Percentiles rank a stretch among this genome's conserved stretches.
phyloP scores from a whole-genome alignment of 2,329 filamentous ascomycete genomes.

The Trichoderma lentiforme region DNA sequence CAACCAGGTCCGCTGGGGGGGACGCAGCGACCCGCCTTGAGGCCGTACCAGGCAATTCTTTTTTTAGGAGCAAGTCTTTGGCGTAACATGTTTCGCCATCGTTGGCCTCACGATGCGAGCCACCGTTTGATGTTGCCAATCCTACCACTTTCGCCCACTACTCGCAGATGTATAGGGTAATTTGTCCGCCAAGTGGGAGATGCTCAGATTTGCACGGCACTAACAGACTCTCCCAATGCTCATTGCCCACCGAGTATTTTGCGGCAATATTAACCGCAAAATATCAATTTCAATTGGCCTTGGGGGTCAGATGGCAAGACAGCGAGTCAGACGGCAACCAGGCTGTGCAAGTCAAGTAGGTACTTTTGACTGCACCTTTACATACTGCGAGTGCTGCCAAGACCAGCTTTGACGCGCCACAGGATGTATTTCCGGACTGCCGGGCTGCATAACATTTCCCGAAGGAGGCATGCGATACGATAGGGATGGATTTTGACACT shows the following conservation, averaged over 20 bases:
- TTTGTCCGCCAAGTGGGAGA: neutral
- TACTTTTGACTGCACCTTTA: neutral
- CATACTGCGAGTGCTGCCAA: neutral
- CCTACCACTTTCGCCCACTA: neutral
- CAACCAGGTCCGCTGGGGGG: neutral
- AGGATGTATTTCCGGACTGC: neutral
- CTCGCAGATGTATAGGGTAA: neutral
- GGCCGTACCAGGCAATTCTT: neutral
- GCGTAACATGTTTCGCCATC: neutral
- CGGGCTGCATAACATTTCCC: neutral
- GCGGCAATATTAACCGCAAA: neutral
- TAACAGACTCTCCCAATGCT: neutral
- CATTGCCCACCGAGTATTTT: neutral
- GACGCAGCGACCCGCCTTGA: neutral
- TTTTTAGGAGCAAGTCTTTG: neutral
- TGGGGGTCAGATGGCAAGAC: neutral
- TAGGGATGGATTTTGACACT: neutral
- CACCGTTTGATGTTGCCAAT: neutral
- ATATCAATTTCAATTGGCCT: neutral
- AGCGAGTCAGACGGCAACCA: neutral
- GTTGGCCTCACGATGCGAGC: neutral
- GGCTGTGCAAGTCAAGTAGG: neutral
- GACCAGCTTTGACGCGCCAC: neutral
- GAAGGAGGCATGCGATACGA: neutral
- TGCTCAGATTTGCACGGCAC: neutral